phyloP scores from a whole-genome alignment of 78 protist genomes.

The Protostelium mycophagum region DNA sequence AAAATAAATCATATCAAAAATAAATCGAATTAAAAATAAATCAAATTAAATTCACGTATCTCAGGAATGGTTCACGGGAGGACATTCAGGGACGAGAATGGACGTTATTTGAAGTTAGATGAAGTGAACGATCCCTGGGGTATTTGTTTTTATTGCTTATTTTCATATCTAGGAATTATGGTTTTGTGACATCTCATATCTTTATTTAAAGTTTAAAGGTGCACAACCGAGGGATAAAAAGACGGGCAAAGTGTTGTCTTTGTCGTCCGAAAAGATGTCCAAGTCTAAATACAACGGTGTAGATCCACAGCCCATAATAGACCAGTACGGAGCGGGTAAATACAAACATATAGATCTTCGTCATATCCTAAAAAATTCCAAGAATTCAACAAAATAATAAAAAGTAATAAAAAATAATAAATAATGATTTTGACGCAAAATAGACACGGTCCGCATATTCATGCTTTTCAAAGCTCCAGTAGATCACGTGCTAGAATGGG shows the following conservation, averaged over 20 bases:
- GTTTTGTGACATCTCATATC: no score
- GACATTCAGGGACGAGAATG: slow-evolving; percentile 8
- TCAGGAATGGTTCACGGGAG: slow-evolving; percentile 62
- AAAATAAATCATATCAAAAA: slow-evolving; percentile 8
- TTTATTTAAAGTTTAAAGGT: slow-evolving; percentile 10
- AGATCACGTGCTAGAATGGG: slow-evolving; percentile 72
- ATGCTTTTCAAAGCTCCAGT: slow-evolving; percentile 83
- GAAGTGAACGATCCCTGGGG: slow-evolving; percentile 7
- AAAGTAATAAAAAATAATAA: no score
- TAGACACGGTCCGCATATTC: slow-evolving; percentile 42
- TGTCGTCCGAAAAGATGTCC: slow-evolving; percentile 75
- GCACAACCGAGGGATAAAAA: slow-evolving; percentile 10
- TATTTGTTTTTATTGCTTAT: neutral
- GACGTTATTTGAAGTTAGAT: slow-evolving; percentile 7
- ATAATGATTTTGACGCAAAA: slow-evolving; percentile 27
- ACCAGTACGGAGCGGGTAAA: slow-evolving; percentile 51
- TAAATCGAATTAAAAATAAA: slow-evolving; percentile 42
- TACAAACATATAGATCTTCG: slow-evolving; percentile 6
- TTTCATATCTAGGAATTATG: no score
- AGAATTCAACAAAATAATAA: no score
- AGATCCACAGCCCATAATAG: slow-evolving; percentile 69
- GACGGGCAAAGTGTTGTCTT: slow-evolving; percentile 1
- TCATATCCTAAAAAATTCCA: neutral
- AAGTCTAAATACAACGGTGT: slow-evolving; percentile 86
- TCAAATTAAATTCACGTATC: slow-evolving; percentile 17